Evolutionary conservation across 495 filamentous ascomycete species (phyloP), one percentile per base, ranked within the genome.

Genomic region (Aspergillus wentii): DNA sequence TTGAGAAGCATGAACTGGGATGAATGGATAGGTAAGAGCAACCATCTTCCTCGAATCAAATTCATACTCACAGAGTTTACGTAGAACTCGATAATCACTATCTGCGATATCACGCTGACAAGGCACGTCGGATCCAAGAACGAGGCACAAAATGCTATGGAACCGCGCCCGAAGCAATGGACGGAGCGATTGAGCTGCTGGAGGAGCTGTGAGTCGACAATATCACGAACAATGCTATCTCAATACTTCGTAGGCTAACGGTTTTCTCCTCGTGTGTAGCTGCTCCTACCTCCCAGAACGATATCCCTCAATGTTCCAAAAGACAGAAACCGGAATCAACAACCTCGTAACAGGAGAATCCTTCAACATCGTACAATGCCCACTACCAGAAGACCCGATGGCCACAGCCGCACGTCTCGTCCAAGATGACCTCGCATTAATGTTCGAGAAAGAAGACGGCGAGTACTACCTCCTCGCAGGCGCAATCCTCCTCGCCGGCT

Each of bases 401-500:
- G 68, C 74, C 38, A 89, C 75, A 54, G 73, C 69, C 33, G 79
- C 79, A 4, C 77, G 87, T 8, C 71, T 92, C 22, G 66, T 87
- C 15, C 89, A 94, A 66, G 89, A 94, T 54, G 89, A 94, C 52
- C 62, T 94, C 1, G 87, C 86, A 1, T 72, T 94, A 16, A 94
- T 95, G 88, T 70, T 94, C 50, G 86, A 94, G 57, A 71, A 66
- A 19, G 54, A 66, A 2, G 85, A 94, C 51, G 83, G 86, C 17
- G 79, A 91, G 56, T 94, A 95, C 62, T 86, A 90, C 59, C 77
- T 94, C 1, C 71, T 88, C 1, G 86, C 87, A 3, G 89, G 88
- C 9, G 73, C 82, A 5, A 82, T 92, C 35, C 69, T 94, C 8
- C 71, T 95, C 1, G 77, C 88, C 0, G 88, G 88, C 0, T 95